These are phyloP conservation scores for Nakataea oryzae DNA, from an alignment of 2,329 filamentous ascomycete species.

Conservation along the genomic window DNA sequence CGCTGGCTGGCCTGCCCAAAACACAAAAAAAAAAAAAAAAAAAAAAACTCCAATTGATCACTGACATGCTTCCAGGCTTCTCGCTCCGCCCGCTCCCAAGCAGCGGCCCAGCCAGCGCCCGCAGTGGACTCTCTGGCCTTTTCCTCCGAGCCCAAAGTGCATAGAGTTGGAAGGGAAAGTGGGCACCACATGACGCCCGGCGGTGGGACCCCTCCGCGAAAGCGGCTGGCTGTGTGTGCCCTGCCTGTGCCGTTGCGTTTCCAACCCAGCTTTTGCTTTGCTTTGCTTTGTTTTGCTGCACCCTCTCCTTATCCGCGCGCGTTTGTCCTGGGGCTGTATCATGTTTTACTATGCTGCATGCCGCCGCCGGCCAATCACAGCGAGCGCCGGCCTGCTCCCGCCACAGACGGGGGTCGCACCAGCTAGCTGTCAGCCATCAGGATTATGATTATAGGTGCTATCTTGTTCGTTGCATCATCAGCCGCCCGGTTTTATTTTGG, in stretches of 20 bases:
- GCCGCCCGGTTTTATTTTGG: background rate
- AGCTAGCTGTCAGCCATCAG: background rate
- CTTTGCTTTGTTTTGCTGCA: background rate
- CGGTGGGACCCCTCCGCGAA: background rate
- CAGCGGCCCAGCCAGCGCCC: background rate
- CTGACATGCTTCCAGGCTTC: background rate
- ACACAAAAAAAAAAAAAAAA: too few relatives aligned
- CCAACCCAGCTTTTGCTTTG: too few relatives aligned
- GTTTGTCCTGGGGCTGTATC: background rate
- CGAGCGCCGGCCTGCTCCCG: background rate
- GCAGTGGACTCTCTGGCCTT: too few relatives aligned
- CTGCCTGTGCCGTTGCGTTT: too few relatives aligned
- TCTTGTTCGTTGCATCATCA: background rate
- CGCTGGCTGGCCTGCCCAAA: too few relatives aligned
- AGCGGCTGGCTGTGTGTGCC: background rate
- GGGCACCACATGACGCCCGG: background rate
- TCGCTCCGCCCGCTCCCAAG: background rate
- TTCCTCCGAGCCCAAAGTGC: background rate
- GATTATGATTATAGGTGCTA: background rate
- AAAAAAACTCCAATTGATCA: background rate
- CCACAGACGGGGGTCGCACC: too few relatives aligned
- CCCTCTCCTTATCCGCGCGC: background rate
- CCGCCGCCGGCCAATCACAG: background rate
- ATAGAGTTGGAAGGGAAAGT: background rate
- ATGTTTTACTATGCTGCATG: background rate